phyloP scores from a whole-genome alignment of 2,329 filamentous ascomycete species.

The Eutypella sp. region DNA sequence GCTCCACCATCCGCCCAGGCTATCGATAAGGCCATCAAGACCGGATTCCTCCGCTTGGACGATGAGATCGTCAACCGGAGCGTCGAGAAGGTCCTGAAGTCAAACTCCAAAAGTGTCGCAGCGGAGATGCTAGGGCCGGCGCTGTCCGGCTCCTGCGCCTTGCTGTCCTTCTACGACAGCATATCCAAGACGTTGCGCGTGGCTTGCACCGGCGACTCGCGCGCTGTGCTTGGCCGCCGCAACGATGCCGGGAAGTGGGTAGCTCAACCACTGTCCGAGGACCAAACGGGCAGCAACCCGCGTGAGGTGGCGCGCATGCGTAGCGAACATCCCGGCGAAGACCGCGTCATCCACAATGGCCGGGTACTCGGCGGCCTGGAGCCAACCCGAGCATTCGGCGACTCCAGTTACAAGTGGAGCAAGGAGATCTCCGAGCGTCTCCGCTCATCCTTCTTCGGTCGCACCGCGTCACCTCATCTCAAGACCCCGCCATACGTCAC shows the following conservation, averaged over 20 bases:
- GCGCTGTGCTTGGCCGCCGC: slow-evolving; percentile 83
- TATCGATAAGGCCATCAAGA: slow-evolving; percentile 88
- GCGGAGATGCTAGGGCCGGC: slow-evolving; percentile 90
- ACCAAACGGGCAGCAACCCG: slow-evolving; percentile 87
- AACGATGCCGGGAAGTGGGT: slow-evolving; percentile 82
- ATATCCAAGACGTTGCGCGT: slow-evolving; percentile 82
- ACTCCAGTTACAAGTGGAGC: slow-evolving; percentile 96
- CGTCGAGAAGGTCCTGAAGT: slow-evolving; percentile 84
- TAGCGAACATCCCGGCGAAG: slow-evolving; percentile 82
- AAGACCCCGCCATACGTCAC: slow-evolving; percentile 96
- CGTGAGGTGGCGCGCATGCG: slow-evolving; percentile 80
- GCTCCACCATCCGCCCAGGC: slow-evolving; percentile 70
- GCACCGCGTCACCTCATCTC: slow-evolving; percentile 68
- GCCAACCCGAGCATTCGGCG: slow-evolving; percentile 89
- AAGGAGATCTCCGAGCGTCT: slow-evolving; percentile 78
- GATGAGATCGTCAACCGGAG: slow-evolving; percentile 93
- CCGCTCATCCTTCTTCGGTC: slow-evolving; percentile 81
- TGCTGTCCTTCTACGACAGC: slow-evolving; percentile 94
- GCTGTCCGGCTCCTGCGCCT: slow-evolving; percentile 91
- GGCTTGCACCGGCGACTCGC: slow-evolving; percentile 93
- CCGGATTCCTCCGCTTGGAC: slow-evolving; percentile 81
- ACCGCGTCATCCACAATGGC: slow-evolving; percentile 80
- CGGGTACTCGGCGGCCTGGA: slow-evolving; percentile 89
- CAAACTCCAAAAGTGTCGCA: slow-evolving; percentile 82
- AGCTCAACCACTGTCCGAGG: slow-evolving; percentile 81